Percentiles rank a stretch among this genome's conserved stretches.
Conservation (phyloP, 495 filamentous ascomycete genomes). For the Talaromyces stipitatus region DNA sequence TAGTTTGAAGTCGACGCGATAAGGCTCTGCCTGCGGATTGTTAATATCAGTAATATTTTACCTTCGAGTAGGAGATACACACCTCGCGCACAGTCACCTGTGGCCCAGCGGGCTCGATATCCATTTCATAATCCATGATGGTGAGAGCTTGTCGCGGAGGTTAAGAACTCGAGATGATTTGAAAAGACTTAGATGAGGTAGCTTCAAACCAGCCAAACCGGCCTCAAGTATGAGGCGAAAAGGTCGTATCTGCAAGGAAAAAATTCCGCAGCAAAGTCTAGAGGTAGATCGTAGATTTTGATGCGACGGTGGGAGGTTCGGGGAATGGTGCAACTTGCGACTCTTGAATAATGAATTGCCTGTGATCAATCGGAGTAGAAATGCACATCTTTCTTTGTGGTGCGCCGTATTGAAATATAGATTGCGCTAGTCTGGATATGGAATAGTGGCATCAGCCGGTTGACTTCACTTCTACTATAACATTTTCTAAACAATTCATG, state of each 20-base stretch:
- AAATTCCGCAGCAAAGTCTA: neutral
- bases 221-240: neutral
- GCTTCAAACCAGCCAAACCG: neutral
- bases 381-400: neutral
- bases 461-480: no score
- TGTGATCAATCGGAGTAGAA: neutral
- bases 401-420: neutral
- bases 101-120: constrained; percentile 56
- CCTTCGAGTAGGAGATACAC: constrained; percentile 6
- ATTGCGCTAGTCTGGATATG: neutral
- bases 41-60: neutral
- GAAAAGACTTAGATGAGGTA: neutral
- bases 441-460: neutral
- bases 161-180: neutral
- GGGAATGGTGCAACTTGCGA: neutral
- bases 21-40: constrained; percentile 49
- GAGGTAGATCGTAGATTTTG: neutral
- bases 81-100: constrained; percentile 67
- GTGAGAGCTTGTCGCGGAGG: neutral
- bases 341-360: neutral
- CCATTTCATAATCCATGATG: constrained; percentile 66
- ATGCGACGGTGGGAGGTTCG: neutral
- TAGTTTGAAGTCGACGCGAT: constrained; percentile 75
- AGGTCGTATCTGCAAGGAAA: neutral
- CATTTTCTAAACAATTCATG: no score